These are phyloP conservation scores for Carex pumila DNA, from an alignment of 176 grass and related monocot species.

Conservation along the genomic window DNA sequence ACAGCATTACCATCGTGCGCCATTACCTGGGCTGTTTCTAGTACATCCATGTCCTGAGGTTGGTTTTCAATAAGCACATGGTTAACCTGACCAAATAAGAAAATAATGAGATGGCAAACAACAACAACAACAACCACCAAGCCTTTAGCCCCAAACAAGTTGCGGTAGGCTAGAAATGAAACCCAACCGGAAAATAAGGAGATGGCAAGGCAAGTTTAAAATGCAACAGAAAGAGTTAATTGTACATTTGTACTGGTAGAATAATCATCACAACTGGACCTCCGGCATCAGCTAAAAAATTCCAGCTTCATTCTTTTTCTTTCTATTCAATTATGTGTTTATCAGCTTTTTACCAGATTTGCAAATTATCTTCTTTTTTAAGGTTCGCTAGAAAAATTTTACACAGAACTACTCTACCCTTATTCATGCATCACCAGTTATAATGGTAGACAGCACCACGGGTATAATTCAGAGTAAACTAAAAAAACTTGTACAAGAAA, in stretches of 20 bases:
- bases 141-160: no score
- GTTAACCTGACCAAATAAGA: constrained; percentile 4
- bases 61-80: constrained; percentile 9
- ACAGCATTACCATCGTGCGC: neutral
- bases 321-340: neutral
- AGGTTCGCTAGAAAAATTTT: neutral
- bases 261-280: neutral
- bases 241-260: neutral
- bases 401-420: neutral
- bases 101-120: neutral
- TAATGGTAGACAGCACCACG: neutral
- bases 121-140: neutral
- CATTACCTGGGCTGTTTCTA: constrained; percentile 13
- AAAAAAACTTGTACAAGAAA: neutral
- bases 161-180: no score
- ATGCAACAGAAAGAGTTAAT: neutral
- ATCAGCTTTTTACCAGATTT: neutral
- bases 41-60: neutral
- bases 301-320: neutral
- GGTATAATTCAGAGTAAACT: neutral
- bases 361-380: neutral
- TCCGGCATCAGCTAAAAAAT: neutral
- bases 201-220: neutral
- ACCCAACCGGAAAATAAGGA: neutral
- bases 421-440: neutral